These are phyloP conservation scores for Sextonia rubra DNA, from an alignment of 164 flowering plant genomes.

Conservation along the genomic window DNA sequence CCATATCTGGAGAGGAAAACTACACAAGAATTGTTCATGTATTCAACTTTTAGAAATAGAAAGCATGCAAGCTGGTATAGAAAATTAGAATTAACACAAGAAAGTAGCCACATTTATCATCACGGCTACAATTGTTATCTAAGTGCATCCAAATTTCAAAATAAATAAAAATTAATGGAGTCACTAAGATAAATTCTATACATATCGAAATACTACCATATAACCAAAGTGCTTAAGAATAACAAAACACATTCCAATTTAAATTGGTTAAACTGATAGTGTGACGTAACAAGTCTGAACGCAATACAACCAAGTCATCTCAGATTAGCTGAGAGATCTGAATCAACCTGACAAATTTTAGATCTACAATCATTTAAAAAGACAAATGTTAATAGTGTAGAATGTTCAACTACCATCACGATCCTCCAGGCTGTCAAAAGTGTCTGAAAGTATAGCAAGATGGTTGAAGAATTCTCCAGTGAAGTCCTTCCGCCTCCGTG, in stretches of 20 bases:
- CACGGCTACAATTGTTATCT: not conserved
- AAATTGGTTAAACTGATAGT: not conserved
- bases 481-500: constrained; percentile 72
- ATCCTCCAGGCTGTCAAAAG: constrained; percentile 70
- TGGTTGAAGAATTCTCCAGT: constrained; percentile 77
- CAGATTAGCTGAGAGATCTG: not conserved
- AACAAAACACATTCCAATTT: too few species aligned
- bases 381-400: not conserved
- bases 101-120: not conserved
- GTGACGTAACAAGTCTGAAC: not conserved
- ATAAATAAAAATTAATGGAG: too few species aligned
- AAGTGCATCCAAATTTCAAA: not conserved
- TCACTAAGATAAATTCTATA: too few species aligned
- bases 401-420: constrained; percentile 62
- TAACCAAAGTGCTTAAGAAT: too few species aligned
- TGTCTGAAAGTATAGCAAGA: constrained; percentile 63
- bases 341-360: too few species aligned
- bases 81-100: not conserved
- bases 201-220: too few species aligned
- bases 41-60: not conserved
- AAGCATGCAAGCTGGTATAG: not conserved
- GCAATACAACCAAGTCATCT: not conserved
- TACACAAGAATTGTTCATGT: not conserved
- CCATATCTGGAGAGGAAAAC: constrained; percentile 10
- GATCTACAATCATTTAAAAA: not conserved